These are phyloP conservation scores for Globisporangium radiosum DNA, from an alignment of 352 stramenopile genomes.

Conservation along the genomic window DNA sequence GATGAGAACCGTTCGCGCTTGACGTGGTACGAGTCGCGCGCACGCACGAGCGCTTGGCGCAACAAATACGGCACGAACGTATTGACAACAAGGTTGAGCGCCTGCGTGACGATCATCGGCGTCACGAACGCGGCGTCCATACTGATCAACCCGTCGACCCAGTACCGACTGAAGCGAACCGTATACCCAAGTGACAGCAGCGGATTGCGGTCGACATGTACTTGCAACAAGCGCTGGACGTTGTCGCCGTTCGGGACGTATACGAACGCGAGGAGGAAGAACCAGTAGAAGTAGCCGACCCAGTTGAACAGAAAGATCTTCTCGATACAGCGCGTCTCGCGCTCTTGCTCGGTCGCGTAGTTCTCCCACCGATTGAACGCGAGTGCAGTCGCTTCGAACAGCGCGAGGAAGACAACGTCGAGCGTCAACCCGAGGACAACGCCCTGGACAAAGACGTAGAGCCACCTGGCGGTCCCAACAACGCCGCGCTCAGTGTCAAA, in stretches of 20 bases:
- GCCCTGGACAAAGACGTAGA: slow-evolving; percentile 57
- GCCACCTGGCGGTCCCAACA: slow-evolving; percentile 51
- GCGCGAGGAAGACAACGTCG: slow-evolving; percentile 60
- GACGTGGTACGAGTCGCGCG: slow-evolving; percentile 48
- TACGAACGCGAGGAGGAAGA: slow-evolving; percentile 52
- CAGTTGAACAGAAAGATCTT: slow-evolving; percentile 73
- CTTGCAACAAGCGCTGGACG: slow-evolving; percentile 38
- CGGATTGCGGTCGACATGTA: slow-evolving; percentile 26
- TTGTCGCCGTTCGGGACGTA: slow-evolving; percentile 51
- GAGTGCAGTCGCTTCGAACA: slow-evolving; percentile 45
- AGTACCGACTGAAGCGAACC: slow-evolving; percentile 52
- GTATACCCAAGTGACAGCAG: slow-evolving; percentile 32
- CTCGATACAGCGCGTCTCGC: slow-evolving; percentile 40
- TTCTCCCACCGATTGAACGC: slow-evolving; percentile 63
- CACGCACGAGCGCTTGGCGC: slow-evolving; percentile 34
- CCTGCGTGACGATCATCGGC: slow-evolving; percentile 64
- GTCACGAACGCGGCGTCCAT: slow-evolving; percentile 66
- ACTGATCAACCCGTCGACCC: slow-evolving; percentile 45
- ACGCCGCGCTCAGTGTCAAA: slow-evolving; percentile 49
- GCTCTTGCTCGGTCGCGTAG: slow-evolving; percentile 49
- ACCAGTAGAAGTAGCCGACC: slow-evolving; percentile 73
- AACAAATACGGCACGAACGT: slow-evolving; percentile 55
- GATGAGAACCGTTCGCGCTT: slow-evolving; percentile 36
- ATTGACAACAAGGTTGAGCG: slow-evolving; percentile 61
- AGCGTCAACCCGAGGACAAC: slow-evolving; percentile 53